Evolutionary conservation across 257 asterid species (phyloP).

Genomic region (Gentiana macrophylla): DNA sequence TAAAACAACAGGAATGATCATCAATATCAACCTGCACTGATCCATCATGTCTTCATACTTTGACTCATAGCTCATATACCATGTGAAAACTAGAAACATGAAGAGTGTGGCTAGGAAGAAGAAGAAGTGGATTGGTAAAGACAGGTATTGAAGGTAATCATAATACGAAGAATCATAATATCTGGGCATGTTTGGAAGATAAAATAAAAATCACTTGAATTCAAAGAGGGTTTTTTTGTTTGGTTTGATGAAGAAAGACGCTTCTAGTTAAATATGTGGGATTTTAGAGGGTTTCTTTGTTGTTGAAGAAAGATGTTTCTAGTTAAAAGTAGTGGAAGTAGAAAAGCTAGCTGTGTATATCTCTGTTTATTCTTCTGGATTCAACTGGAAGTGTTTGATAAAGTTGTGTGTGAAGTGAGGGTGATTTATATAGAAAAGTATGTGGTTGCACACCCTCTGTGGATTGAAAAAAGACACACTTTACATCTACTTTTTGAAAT

Average conservation of each 20-base stretch:
- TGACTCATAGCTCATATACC: conserved; percentile 74
- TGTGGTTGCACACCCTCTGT: not conserved
- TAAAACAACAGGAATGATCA: conserved; percentile 57
- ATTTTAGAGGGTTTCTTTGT: not conserved
- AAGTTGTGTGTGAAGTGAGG: not conserved
- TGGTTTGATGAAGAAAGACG: not conserved
- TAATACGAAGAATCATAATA: conserved; percentile 43
- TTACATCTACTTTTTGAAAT: too few species aligned
- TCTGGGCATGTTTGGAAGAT: conserved; percentile 39
- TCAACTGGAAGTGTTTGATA: not conserved
- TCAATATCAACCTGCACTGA: conserved; percentile 45
- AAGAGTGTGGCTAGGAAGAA: conserved; percentile 43
- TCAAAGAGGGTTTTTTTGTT: not conserved
- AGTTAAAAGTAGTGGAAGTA: too few species aligned
- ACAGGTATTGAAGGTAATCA: conserved; percentile 48
- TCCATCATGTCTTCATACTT: conserved; percentile 35
- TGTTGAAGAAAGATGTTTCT: not conserved
- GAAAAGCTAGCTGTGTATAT: not conserved
- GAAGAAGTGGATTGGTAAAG: conserved; percentile 52
- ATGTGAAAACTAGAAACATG: conserved; percentile 49
- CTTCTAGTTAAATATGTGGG: not conserved
- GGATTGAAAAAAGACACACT: too few species aligned
- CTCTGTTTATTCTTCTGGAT: not conserved
- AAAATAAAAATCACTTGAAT: not conserved
- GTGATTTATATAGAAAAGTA: not conserved